Evolutionary conservation across 2,329 filamentous ascomycete genomes (phyloP).

Genomic region (Berkeleyomyces basicola): DNA sequence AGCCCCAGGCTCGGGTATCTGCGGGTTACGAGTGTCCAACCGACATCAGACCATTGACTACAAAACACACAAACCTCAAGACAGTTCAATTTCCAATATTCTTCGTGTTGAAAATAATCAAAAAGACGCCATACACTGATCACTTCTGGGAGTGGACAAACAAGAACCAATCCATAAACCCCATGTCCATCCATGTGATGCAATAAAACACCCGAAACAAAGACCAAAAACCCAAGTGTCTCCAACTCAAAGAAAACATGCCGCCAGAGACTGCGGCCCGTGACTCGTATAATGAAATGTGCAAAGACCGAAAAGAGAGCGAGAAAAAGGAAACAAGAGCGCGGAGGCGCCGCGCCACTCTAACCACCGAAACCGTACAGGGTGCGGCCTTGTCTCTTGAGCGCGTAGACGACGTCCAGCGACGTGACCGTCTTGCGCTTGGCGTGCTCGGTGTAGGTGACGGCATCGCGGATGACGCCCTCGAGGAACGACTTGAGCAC

Average conservation of each 20-base stretch:
- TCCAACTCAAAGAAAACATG: slow-evolving; percentile 14
- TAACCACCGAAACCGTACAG: slow-evolving; percentile 87
- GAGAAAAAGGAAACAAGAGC: slow-evolving; percentile 14
- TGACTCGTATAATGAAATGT: slow-evolving; percentile 16
- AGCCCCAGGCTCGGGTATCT: too few species aligned
- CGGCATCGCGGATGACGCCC: slow-evolving; percentile 58
- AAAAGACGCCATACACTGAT: slow-evolving; percentile 12
- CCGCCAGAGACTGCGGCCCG: slow-evolving; percentile 11
- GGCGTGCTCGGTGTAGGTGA: slow-evolving; percentile 66
- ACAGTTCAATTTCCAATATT: neutral
- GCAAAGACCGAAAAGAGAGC: neutral
- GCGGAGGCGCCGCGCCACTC: slow-evolving; percentile 19
- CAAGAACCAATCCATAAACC: slow-evolving; percentile 18
- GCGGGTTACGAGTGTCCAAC: too few species aligned
- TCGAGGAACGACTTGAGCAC: slow-evolving; percentile 66
- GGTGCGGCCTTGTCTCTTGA: slow-evolving; percentile 56
- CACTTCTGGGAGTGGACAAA: slow-evolving; percentile 13
- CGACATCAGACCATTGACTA: too few species aligned
- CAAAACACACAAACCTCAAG: too few species aligned
- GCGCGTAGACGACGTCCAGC: slow-evolving; percentile 49
- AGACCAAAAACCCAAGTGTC: slow-evolving; percentile 22
- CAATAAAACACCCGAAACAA: slow-evolving; percentile 27
- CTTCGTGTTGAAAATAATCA: slow-evolving; percentile 2
- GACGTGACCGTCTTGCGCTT: slow-evolving; percentile 68
- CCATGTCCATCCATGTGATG: slow-evolving; percentile 27